Evolutionary conservation across 768 basidiomycete genomes (phyloP), one percentile per base, ranked within the genome.

Genomic region (Amanita muscaria): DNA sequence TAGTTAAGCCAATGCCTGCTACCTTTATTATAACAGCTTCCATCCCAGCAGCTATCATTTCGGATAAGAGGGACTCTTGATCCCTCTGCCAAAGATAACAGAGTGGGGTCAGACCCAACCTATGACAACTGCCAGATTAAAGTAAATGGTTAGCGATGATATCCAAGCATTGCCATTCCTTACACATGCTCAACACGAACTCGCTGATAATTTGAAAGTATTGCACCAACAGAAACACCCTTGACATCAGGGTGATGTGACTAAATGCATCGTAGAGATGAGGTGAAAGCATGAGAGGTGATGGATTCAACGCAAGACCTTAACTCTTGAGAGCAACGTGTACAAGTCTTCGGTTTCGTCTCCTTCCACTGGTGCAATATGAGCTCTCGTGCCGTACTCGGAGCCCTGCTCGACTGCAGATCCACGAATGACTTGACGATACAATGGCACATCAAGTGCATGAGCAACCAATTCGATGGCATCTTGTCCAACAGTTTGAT

Each of bases 401-500:
- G 76, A 67, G 36, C 81, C 80, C 61, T 84, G 82, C 42, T 88
- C 81, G 8, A 97, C 62, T 1, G 96, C 84, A 22, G 70, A 69
- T 1, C 96, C 96, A 7, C 67, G 69, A 49, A 99, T 98, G 23
- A 88, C 69, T 46, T 76, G 73, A 22, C 88, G 76, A 66, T 85
- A 88, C 8, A 98, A 72, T 7, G 96, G 96, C 1, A 94, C 77
- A 12, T 79, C 83, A 45, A 98, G 69, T 1, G 94, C 89, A 40
- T 71, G 69, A 16, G 91, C 92, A 44, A 98, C 82, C 40, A 84
- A 70, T 39, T 88, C 80, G 47, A 98, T 83, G 14, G 90, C 89
- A 46, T 91, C 88, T 58, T 97, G 93, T 1, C 93, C 96, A 21
- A 99, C 93, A n/a, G 94, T 97, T 62, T 99, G 96, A 63, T 97